phyloP scores from a whole-genome alignment of 2,329 filamentous ascomycete species.

The Colletotrichum noveboracense region DNA sequence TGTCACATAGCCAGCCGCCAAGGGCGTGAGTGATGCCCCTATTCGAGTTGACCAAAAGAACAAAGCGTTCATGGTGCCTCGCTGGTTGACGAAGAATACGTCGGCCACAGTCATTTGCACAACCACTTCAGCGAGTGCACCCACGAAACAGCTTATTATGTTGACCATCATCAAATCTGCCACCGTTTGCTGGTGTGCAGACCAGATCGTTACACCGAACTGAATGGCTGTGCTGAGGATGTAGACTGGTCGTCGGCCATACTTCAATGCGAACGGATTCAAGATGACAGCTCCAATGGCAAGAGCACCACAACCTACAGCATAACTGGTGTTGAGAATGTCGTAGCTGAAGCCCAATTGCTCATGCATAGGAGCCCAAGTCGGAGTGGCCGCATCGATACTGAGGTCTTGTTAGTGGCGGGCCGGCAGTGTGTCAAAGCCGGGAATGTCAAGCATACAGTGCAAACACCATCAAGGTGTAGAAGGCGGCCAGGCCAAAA shows the following conservation, averaged over 20 bases:
- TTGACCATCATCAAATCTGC: slow-evolving; percentile 50
- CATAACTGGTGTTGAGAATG: slow-evolving; percentile 49
- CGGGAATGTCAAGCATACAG: neutral
- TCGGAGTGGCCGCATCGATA: neutral
- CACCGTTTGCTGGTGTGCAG: slow-evolving; percentile 43
- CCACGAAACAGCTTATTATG: slow-evolving; percentile 45
- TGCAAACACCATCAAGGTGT: neutral
- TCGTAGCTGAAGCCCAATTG: slow-evolving; percentile 47
- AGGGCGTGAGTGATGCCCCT: slow-evolving; percentile 37
- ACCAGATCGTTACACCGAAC: slow-evolving; percentile 41
- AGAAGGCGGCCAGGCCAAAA: neutral
- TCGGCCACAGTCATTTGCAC: slow-evolving; percentile 53
- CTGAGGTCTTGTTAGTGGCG: neutral
- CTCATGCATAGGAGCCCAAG: slow-evolving; percentile 44
- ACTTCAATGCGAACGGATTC: slow-evolving; percentile 51
- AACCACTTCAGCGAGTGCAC: slow-evolving; percentile 46
- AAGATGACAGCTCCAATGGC: slow-evolving; percentile 46
- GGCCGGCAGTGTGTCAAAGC: neutral
- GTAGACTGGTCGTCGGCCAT: slow-evolving; percentile 50
- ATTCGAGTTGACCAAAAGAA: slow-evolving; percentile 38
- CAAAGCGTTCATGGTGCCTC: slow-evolving; percentile 50
- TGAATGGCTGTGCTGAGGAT: slow-evolving; percentile 44
- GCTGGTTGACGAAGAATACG: slow-evolving; percentile 53
- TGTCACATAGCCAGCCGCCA: slow-evolving; percentile 42
- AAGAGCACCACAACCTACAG: slow-evolving; percentile 44